Base-by-base conservation (phyloP, 2,329 filamentous ascomycete genomes). In the Lojkania enalia region DNA sequence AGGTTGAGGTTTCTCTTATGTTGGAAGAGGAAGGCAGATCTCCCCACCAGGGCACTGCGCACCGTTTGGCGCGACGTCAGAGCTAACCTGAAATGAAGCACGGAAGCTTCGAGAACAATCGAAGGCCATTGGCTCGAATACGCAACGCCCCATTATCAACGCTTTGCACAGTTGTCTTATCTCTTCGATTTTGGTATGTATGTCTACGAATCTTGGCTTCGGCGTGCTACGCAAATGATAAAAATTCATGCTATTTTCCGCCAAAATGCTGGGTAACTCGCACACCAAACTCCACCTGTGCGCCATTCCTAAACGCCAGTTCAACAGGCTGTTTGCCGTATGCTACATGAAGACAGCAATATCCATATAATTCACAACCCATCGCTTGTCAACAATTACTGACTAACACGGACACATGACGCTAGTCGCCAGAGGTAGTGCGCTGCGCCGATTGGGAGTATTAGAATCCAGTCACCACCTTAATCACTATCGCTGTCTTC, bases 51-150 rank as follows among this genome's bases (percentile, higher is more conserved):
- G 30, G 30, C 30, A 6, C 9, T 9, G 30, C 30, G 30, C 30
- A 12, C 4, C 25, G 52, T 56, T 48, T 50, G 44, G 48, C 42
- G 46, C 57, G 54, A 65, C 54, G 58, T 61, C 59, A 64, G 51
- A 48, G 51, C 57, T 53, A 50, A 54, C 46, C 52, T 27, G 30
- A 45, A n/a, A n/a, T n/a, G 30, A 9, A 6, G 30, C 37, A 49
- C 52, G 40, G 65, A 68, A 70, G 58, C 48, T 69, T 70, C 68
- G 44, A 63, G 69, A 71, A 71, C 45, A n/a, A n/a, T n/a, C n/a
- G n/a, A n/a, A n/a, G n/a, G n/a, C n/a, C n/a, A n/a, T n/a, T n/a
- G n/a, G n/a, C n/a, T n/a, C n/a, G n/a, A n/a, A n/a, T n/a, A n/a
- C n/a, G n/a, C n/a, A n/a, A n/a, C n/a, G n/a, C n/a, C n/a, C n/a